These are phyloP conservation scores for Colletotrichum sp. DNA, from an alignment of 2,329 filamentous ascomycete species.

Conservation along the genomic window DNA sequence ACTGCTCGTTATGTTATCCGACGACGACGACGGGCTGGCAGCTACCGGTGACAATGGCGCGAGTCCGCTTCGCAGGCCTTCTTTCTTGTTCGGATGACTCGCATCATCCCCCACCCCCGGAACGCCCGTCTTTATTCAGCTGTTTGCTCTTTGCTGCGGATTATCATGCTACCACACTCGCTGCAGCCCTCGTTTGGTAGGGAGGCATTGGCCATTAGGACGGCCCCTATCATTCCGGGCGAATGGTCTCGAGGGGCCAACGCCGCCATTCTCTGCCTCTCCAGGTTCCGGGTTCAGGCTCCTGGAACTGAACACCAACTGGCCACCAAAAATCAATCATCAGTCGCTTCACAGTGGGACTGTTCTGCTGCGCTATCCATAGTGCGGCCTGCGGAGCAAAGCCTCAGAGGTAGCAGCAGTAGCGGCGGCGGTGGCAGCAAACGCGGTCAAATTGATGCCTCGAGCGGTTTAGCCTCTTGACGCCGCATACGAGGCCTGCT, in stretches of 20 bases:
- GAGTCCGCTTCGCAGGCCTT: neutral
- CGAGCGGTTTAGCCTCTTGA: neutral
- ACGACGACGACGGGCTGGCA: neutral
- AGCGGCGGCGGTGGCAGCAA: neutral
- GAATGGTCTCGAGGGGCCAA: neutral
- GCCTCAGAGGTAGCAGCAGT: neutral
- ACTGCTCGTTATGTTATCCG: neutral
- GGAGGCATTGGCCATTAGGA: neutral
- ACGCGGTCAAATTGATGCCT: neutral
- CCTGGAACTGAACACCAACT: neutral
- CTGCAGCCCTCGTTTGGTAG: neutral
- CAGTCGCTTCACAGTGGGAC: neutral
- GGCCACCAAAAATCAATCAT: neutral
- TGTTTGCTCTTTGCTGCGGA: neutral
- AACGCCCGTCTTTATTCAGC: neutral
- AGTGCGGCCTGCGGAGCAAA: neutral
- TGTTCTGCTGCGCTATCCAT: neutral
- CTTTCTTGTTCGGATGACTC: conserved; percentile 1
- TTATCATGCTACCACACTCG: neutral
- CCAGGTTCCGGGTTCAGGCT: neutral
- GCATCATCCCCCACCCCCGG: neutral
- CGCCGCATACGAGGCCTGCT: neutral
- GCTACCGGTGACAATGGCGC: neutral
- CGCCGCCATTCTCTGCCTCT: neutral
- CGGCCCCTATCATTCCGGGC: neutral